Evolutionary conservation across 139 green algal genomes (phyloP).

Genomic region (Nannochloris sp.): DNA sequence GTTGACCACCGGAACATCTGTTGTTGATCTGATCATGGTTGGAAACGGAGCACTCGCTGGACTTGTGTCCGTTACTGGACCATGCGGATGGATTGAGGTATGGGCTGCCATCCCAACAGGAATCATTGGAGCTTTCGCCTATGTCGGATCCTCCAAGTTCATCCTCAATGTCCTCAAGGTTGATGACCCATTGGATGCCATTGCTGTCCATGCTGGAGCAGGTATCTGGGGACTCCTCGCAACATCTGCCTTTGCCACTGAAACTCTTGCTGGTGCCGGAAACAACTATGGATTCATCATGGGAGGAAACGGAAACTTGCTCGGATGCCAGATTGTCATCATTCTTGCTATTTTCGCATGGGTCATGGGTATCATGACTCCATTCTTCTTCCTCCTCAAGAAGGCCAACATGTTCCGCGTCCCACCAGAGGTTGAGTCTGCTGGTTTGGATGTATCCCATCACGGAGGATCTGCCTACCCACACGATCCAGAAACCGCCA

Average conservation of each 20-base stretch:
- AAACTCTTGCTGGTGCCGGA: slow-evolving; percentile 41
- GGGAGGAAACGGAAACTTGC: slow-evolving; percentile 39
- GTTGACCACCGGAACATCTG: slow-evolving; percentile 26
- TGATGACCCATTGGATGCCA: slow-evolving; percentile 72
- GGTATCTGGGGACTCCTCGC: slow-evolving; percentile 52
- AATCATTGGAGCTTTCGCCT: slow-evolving; percentile 42
- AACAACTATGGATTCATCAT: slow-evolving; percentile 47
- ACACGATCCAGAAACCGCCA: slow-evolving; percentile 5
- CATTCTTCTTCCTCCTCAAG: slow-evolving; percentile 68
- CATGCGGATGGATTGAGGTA: slow-evolving; percentile 56
- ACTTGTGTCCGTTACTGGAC: slow-evolving; percentile 70
- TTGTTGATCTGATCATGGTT: slow-evolving; percentile 65
- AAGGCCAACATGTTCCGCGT: slow-evolving; percentile 53
- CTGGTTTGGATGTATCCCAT: slow-evolving; percentile 57
- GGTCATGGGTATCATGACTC: slow-evolving; percentile 46
- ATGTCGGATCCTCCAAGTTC: slow-evolving; percentile 35
- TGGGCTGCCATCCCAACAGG: slow-evolving; percentile 80
- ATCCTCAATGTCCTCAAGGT: slow-evolving; percentile 32
- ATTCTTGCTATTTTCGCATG: slow-evolving; percentile 51
- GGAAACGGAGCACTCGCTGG: slow-evolving; percentile 74
- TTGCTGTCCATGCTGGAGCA: slow-evolving; percentile 65
- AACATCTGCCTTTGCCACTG: slow-evolving; percentile 43
- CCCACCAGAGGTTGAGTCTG: slow-evolving; percentile 45
- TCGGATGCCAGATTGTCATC: slow-evolving; percentile 49
- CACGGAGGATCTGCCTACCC: slow-evolving; percentile 51